Percentiles rank a stretch among this genome's conserved stretches.
Evolutionary conservation across 164 flowering plant genomes (phyloP).

Genomic region (Saururus chinensis): DNA sequence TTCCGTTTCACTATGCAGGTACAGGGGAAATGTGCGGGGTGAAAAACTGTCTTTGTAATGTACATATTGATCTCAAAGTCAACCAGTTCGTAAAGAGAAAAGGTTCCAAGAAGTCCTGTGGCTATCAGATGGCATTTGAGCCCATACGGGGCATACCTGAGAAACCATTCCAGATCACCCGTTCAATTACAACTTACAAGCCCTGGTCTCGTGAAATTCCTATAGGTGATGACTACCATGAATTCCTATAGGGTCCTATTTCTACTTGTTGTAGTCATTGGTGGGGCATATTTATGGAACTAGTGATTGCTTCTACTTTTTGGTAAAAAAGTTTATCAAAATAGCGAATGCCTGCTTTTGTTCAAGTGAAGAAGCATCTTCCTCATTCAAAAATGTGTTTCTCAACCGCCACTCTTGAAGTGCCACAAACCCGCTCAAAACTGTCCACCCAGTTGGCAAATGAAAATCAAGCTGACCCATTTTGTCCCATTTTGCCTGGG

Average conservation of each 20-base stretch:
- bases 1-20: constrained; percentile 19
- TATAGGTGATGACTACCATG: constrained; percentile 69
- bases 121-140: constrained; percentile 58
- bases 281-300: constrained; percentile 7
- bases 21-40: constrained; percentile 41
- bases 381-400: constrained; percentile 40
- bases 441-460: constrained; percentile 11
- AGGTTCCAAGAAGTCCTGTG: constrained; percentile 15
- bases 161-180: constrained; percentile 29
- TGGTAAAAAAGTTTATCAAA: constrained; percentile 1
- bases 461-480: constrained; percentile 15
- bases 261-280: constrained; percentile 2
- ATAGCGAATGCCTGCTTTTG: constrained; percentile 40
- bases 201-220: constrained; percentile 76
- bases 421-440: constrained; percentile 23
- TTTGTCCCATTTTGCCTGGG: constrained; percentile 64
- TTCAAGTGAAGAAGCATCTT: constrained; percentile 33
- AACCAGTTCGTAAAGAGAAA: constrained; percentile 13
- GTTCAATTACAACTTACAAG: constrained; percentile 45
- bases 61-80: constrained; percentile 6
- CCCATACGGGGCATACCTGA: constrained; percentile 36
- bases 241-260: constrained; percentile 34
- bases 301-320: constrained; percentile 7
- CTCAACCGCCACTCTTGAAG: constrained; percentile 22
- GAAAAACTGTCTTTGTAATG: constrained; percentile 16